phyloP scores from a whole-genome alignment of 1,284 basidiomycete genomes.

The Cutaneotrichosporon curvatum region DNA sequence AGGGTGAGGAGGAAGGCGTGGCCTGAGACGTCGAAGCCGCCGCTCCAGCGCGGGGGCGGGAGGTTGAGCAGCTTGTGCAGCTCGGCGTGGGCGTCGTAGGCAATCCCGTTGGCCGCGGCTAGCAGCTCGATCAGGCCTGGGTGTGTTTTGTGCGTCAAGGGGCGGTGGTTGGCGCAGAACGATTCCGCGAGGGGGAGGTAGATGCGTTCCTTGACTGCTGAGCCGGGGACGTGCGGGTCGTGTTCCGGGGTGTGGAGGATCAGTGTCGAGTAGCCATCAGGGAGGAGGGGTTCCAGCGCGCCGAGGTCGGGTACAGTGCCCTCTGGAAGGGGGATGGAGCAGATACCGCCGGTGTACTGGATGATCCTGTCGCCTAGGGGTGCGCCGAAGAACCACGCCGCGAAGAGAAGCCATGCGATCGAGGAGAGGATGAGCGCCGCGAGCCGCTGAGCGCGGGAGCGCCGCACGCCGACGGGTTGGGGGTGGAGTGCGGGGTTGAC shows the following conservation, averaged over 20 bases:
- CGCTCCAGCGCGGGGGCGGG: slow-evolving; percentile 52
- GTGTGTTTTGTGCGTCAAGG: slow-evolving; percentile 57
- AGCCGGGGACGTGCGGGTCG: slow-evolving; percentile 2
- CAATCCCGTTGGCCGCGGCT: not conserved
- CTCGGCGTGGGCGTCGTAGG: slow-evolving; percentile 4
- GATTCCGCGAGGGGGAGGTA: slow-evolving; percentile 34
- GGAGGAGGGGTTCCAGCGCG: slow-evolving; percentile 9
- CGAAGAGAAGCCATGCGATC: slow-evolving; percentile 65
- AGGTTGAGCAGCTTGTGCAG: slow-evolving; percentile 8
- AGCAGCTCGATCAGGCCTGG: slow-evolving; percentile 56
- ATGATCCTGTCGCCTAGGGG: slow-evolving; percentile 69
- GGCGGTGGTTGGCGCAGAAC: slow-evolving; percentile 54
- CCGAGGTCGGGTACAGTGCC: slow-evolving; percentile 13
- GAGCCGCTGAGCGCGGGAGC: slow-evolving; percentile 49
- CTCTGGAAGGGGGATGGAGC: slow-evolving; percentile 58
- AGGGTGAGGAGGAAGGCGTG: slow-evolving; percentile 88
- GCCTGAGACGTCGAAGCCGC: slow-evolving; percentile 86
- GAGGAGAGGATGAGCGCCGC: slow-evolving; percentile 61
- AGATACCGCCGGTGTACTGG: slow-evolving; percentile 71
- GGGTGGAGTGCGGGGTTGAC: slow-evolving; percentile 46
- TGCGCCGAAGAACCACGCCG: slow-evolving; percentile 88
- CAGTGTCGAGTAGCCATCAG: slow-evolving; percentile 46
- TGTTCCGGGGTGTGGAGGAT: slow-evolving; percentile 13
- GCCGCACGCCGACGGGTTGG: slow-evolving; percentile 10
- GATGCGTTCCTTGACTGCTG: not conserved